A percentile compares a stretch with the other conserved stretches of the same genome.
Evolutionary conservation across 2,329 filamentous ascomycete genomes (phyloP).

Genomic region (Xylariales sp.): DNA sequence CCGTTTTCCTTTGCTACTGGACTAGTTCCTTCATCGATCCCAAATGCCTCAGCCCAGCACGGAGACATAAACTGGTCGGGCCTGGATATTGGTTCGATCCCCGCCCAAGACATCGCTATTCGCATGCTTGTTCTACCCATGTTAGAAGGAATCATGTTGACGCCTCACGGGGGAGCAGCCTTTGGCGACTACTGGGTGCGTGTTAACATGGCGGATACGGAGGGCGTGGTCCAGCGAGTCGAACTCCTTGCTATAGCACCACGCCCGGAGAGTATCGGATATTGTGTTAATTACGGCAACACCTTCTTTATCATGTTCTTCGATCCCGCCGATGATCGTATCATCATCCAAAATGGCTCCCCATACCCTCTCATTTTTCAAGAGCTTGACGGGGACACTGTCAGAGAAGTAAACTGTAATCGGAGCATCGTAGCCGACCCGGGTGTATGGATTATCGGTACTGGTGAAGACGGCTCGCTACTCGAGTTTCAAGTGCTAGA

Average conservation of each 20-base stretch:
- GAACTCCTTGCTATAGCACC: conserved; percentile 17
- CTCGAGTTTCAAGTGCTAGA: conserved; percentile 17
- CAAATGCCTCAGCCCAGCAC: too few relatives aligned
- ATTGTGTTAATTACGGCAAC: background rate
- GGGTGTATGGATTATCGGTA: conserved; percentile 7
- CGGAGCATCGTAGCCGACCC: background rate
- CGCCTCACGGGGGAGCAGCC: background rate
- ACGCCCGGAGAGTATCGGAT: conserved; percentile 11
- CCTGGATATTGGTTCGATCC: conserved; percentile 3
- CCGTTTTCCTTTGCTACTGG: too few relatives aligned
- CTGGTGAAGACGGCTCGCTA: background rate
- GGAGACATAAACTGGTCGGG: background rate
- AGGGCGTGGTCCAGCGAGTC: too few relatives aligned
- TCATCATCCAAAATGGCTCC: conserved; percentile 5
- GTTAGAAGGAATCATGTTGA: background rate
- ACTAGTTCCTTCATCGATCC: too few relatives aligned
- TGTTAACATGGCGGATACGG: background rate
- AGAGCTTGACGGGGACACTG: background rate
- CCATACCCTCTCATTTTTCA: background rate
- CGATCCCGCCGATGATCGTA: background rate
- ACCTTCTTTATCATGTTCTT: conserved; percentile 13
- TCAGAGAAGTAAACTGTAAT: background rate
- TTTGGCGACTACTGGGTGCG: conserved; percentile 5
- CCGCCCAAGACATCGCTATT: background rate
- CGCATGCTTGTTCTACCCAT: conserved; percentile 15